Evolutionary conservation across 1,284 basidiomycete genomes (phyloP), one percentile per base, ranked within the genome.

Genomic region (Neotropicomus parvogracilis): DNA sequence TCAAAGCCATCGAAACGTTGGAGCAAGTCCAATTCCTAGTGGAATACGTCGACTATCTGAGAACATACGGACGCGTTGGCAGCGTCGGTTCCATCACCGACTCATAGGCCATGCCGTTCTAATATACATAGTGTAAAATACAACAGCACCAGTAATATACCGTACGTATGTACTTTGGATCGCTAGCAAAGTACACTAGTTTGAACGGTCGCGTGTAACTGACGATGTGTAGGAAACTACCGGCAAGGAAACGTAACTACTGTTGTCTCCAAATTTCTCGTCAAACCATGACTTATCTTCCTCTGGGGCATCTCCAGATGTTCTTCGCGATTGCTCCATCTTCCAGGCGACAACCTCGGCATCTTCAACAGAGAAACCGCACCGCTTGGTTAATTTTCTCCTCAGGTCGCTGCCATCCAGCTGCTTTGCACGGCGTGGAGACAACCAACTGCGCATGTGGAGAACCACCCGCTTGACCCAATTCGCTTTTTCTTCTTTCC

Each of bases 11-110:
- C 34, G 93, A 97, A 68, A 94, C 90, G 8, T 86, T 87, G 63
- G 91, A 95, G 64, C 93, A 97, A 66, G 94, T 95, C 16, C 75
- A 79, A 56, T 95, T 95, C 65, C 68, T 97, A 46, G 78, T 85
- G 5, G 83, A 88, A 31, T 97, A 86, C 67, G 81, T 93, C 3
- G 78, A 83, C 31, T 83, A 80, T 70, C 63, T 91, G 50, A 68
- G 80, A 56, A 55, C 52, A 12, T 45, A 50, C 29, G 53, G 49
- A 27, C 39, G 14, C 19, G 14, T n/a, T 4, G 20, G 14, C n/a
- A n/a, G n/a, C 26, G 20, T 21, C 3, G 13, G 38, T 34, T 33
- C 45, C 29, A 34, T 13, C 16, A 26, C 37, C n/a, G n/a, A n/a
- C 21, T 34, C 36, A 4, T 37, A 21, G 44, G n/a, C 8, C 24